Evolutionary conservation across 257 asterid species (phyloP), one percentile per base, ranked within the genome.

Genomic region (Jacaranda copaia): DNA sequence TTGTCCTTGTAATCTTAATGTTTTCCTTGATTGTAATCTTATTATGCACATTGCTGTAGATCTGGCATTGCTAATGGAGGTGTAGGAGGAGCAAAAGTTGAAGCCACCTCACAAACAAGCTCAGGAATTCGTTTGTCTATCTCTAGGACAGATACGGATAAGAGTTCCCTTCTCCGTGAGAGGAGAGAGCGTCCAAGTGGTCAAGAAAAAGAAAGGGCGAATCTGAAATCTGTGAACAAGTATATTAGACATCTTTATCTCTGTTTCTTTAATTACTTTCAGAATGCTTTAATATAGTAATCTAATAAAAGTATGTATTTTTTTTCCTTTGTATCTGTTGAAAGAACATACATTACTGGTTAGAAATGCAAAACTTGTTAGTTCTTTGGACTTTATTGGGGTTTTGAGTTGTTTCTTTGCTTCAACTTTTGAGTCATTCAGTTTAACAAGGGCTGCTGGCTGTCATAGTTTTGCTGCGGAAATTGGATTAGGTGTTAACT

Each of bases 201-300:
- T 76, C 85, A 77, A 82, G 96, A 90, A 73, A 91, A 91, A 81
- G 96, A 89, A 73, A 86, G 89, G 85, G 87, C 79, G 84, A 89
- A 87, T 80, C 84, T 87, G 82, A 90, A 88, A 86, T 85, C 90
- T 74, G 83, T 85, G 51, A 90, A 87, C 91, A 91, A 88, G 98
- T 93, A 90, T 15, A 91, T 49, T 25, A 51, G 25, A 59, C 48
- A 75, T 66, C 25, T 76, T 70, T 40, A 14, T 38, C 72, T 68
- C 20, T 49, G 61, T 69, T 62, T 70, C 40, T 6, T 49, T 32
- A 40, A 59, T 16, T 56, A 72, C 51, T 56, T 70, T 45, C 56
- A 19, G 35, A 55, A 25, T 25, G 32, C 32, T 38, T 39, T 45
- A 7, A 77, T 66, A 43, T 8, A 20, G 25, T 15, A 68, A 63